Conservation (phyloP, 192 early-diverging fungal genomes). For the Rhizophagus sp. region DNA sequence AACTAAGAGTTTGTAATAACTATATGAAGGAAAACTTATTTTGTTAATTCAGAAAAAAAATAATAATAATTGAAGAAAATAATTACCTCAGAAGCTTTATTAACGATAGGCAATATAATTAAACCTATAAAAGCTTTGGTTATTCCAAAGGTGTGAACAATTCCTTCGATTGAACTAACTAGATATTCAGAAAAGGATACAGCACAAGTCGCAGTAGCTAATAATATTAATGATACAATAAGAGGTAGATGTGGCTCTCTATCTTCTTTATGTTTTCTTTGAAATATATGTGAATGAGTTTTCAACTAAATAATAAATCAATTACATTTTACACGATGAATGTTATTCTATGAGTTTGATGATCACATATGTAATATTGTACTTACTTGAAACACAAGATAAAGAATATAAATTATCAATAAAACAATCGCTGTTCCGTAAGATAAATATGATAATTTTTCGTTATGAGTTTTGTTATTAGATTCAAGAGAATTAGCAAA, state of each 20-base stretch:
- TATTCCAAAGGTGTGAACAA: conserved; percentile 72
- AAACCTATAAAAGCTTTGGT: conserved; percentile 87
- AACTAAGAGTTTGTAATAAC: conserved; percentile 80
- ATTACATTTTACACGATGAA: not conserved
- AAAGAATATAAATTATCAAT: conserved; percentile 57
- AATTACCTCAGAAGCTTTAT: conserved; percentile 71
- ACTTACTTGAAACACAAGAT: too few species aligned
- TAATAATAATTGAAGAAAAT: not conserved
- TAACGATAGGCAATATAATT: conserved; percentile 87
- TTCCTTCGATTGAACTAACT: conserved; percentile 77
- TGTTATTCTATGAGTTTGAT: not conserved
- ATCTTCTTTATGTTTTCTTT: conserved; percentile 46
- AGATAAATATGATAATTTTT: conserved; percentile 56
- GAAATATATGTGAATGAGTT: not conserved
- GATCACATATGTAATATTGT: too few species aligned
- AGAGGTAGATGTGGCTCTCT: conserved; percentile 62
- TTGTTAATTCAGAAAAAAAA: not conserved
- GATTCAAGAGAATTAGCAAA: conserved; percentile 34
- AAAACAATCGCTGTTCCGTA: conserved; percentile 68
- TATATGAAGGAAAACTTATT: conserved; percentile 22
- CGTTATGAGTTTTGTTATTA: conserved; percentile 28
- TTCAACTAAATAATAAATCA: not conserved
- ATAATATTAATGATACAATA: conserved; percentile 32
- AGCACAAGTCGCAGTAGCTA: conserved; percentile 66
- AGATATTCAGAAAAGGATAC: conserved; percentile 85